Evolutionary conservation across 2,329 filamentous ascomycete species (phyloP), one percentile per base, ranked within the genome.

Genomic region (Aspergillus phoenicis): DNA sequence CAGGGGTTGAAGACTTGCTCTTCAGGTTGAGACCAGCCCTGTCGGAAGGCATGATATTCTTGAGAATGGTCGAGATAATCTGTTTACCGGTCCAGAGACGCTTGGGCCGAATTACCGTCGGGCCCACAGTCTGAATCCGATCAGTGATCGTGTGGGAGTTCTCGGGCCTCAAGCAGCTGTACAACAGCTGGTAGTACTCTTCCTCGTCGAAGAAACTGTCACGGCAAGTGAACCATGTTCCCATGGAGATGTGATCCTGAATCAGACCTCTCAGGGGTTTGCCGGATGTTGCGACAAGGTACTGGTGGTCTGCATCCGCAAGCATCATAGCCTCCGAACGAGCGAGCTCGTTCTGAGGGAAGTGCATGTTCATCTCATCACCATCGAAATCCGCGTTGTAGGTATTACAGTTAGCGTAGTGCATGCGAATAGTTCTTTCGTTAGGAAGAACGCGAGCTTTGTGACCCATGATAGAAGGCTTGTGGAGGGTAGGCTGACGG

Each of bases 341-440:
- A 15, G 95, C 95, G 66, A 98, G 84, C 74, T 98, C 96, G 68
- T 97, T 98, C 70, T 99, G 95, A 1, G 95, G 95, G 72, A 99
- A 98, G 78, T 99, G 95, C 93, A 99, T 96, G 77, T 99, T 99
- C 95, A 99, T 99, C 78, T 99, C 95, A 74, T 99, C 95, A 76
- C 95, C 95, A 72, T 99, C 96, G 73, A 99, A 99, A 83, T 99
- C 95, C 33, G 95, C 95, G 70, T 99, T 99, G 83, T 99, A 99
- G 0, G 95, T 97, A 73, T 99, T 99, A 77, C 95, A 98, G 76
- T 99, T 99, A 70, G 95, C 94, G 79, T 99, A 99, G 81, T 99
- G 95, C 94, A 99, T 98, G 67, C 95, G 93, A 74, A 99, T 93
- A 0, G 95, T 98, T 80, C 96, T 96, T 77, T 99, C 96, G 38